Conservation (phyloP, 2,329 filamentous ascomycete genomes). For the Cladosporium sp. region DNA sequence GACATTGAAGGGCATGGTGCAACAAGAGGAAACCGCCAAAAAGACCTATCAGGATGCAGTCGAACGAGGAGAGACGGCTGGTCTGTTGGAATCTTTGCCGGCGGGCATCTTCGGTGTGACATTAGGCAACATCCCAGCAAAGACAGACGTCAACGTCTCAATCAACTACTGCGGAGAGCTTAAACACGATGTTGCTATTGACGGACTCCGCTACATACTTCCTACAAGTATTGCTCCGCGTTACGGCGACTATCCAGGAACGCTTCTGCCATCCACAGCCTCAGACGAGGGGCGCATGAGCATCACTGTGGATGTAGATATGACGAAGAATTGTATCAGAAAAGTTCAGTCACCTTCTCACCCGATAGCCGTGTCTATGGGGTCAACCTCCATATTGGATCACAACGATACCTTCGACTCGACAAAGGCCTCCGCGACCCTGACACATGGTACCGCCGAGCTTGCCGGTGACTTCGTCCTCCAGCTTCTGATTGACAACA, state of each 20-base stretch:
- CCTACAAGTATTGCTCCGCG: conserved; percentile 62
- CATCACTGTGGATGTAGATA: conserved; percentile 54
- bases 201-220: conserved; percentile 63
- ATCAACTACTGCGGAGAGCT: conserved; percentile 64
- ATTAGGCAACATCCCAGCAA: conserved; percentile 60
- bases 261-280: conserved; percentile 24
- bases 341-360: conserved; percentile 62
- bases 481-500: conserved; percentile 55
- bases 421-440: conserved; percentile 55
- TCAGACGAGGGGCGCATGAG: conserved; percentile 38
- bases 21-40: conserved; percentile 58
- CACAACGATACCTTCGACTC: conserved; percentile 45
- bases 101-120: conserved; percentile 63
- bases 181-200: conserved; percentile 62
- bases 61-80: conserved; percentile 54
- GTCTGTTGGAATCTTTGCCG: conserved; percentile 56
- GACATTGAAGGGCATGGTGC: conserved; percentile 58
- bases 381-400: conserved; percentile 45
- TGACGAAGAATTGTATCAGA: conserved; percentile 53
- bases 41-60: conserved; percentile 55
- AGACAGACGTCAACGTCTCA: conserved; percentile 51
- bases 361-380: conserved; percentile 59
- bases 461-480: conserved; percentile 63
- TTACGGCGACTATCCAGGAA: conserved; percentile 49
- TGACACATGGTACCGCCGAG: conserved; percentile 47